Evolutionary conservation across 345 rosid species (phyloP).

Genomic region (Eutrema japonicum): DNA sequence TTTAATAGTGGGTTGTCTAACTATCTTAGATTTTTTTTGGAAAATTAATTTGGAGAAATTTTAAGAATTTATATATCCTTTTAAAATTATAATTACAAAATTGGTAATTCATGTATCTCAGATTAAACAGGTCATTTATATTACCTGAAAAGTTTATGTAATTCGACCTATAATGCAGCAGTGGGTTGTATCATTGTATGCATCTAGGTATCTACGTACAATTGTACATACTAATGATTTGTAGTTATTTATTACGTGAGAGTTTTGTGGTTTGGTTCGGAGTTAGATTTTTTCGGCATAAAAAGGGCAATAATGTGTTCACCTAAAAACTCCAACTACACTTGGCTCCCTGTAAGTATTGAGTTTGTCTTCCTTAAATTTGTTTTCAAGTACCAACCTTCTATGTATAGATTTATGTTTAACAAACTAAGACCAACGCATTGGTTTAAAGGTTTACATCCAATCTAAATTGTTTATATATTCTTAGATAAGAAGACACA

Average conservation of each 20-base stretch:
- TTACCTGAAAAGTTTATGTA: too few relatives aligned
- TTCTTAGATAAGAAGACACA: conserved; percentile 18
- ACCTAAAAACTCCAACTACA: conserved; percentile 33
- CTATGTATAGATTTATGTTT: background rate
- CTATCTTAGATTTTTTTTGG: background rate
- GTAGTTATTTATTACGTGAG: background rate
- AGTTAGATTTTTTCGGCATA: background rate
- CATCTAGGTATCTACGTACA: background rate
- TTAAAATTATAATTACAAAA: too few relatives aligned
- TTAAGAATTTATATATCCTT: too few relatives aligned
- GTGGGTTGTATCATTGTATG: background rate
- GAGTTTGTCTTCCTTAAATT: conserved; percentile 10
- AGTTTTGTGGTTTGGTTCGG: conserved; percentile 23
- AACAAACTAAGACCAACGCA: conserved; percentile 3
- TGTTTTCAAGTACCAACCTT: conserved; percentile 11
- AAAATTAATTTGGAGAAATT: too few relatives aligned
- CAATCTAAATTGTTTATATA: conserved; percentile 20
- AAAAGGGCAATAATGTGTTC: conserved; percentile 15
- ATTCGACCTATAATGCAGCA: background rate
- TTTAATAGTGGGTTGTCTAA: conserved; percentile 24
- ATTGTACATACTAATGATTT: background rate
- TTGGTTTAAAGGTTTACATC: conserved; percentile 22
- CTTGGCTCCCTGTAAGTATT: background rate
- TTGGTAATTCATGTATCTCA: too few relatives aligned
- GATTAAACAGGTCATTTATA: too few relatives aligned